Evolutionary conservation across 2,329 filamentous ascomycete species (phyloP), one percentile per base, ranked within the genome.

Genomic region (Pseudogymnoascus sp.): DNA sequence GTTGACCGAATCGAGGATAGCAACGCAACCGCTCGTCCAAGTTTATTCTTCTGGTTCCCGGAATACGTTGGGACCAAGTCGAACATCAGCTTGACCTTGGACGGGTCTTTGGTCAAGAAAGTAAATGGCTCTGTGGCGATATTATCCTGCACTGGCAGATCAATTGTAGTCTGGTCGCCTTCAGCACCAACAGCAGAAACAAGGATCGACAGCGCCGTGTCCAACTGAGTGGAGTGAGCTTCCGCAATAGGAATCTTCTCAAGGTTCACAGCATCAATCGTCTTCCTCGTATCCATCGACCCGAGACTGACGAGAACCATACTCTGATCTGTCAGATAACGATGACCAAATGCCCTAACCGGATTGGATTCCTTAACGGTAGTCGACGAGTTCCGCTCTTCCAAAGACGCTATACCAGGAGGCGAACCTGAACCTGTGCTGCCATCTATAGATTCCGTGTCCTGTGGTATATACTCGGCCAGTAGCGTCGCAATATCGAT

Each of bases 61-160:
- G 93, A 89, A 76, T 98, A 98, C 0, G 95, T 99, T 1, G 93
- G 95, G 1, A 98, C 87, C 68, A 99, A 90, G 70, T 99, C 95
- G 70, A 99, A 99, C 61, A 96, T 80, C 8, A 99, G 79, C 74
- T 93, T 96, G 64, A 97, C 93, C 70, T 91, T 91, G 28, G 84
- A 82, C 0, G 87, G 81, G 72, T 98, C 91, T 1, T 77, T 82
- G 0, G 93, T 88, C 63, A 87, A 91, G 76, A 99, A 99, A 0
- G 91, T 87, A 50, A 99, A 91, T 0, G 95, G 95, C 70, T 97
- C 93, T 0, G 95, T 98, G 37, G 89, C 89, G 68, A 97, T 91
- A 68, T 93, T 96, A 62, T 97, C 93, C 68, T 97, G 91, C 0
- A 97, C 89, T 0, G 95, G 95, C 8, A 99, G 81, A 74, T 99